Evolutionary conservation across 768 basidiomycete species (phyloP), one percentile per base, ranked within the genome.

Genomic region (Boletus coccyginus): DNA sequence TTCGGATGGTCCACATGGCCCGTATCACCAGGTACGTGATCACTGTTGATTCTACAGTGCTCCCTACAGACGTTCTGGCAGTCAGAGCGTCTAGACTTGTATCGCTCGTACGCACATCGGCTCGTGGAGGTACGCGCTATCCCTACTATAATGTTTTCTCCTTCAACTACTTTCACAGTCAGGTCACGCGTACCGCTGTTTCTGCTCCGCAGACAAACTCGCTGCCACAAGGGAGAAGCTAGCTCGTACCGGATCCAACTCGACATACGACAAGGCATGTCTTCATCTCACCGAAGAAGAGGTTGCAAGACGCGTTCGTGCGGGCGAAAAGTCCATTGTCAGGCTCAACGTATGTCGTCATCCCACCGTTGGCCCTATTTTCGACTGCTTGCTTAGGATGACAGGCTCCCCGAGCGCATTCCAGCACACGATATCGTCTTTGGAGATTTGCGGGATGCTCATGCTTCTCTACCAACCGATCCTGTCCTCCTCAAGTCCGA

Each of bases 401-500:
- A 81, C 33, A 79, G 77, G 38, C 75, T 82, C 10, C 87, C 85
- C 0, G 59, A 67, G 2, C 78, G 84, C 51, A 71, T 76, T 3
- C 67, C 80, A 7, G 77, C 83, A 0, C 62, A 68, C 1, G 94
- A 96, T 63, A 70, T 95, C 17, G 81, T 96, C 8, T 96, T 94
- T 66, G 90, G 90, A 2, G 67, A 75, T 29, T 68, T 90, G 38
- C 83, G 78, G 58, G 92, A 92, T 68, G 86, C 88, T 0, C 88
- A 89, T 63, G 82, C 82, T 12, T 92, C 89, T 1, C 71, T 91
- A 6, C 84, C 87, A 2, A 95, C 93, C 3, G 97, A 99, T 67
- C 93, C 94, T 24, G 83, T 98, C 44, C 75, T 98, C 5, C 77
- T 98, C 57, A 98, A 99, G 71, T 87, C 90, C 1, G 97, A 99